Evolutionary conservation across 345 rosid genomes (phyloP).

Genomic region (Populus euphratica): DNA sequence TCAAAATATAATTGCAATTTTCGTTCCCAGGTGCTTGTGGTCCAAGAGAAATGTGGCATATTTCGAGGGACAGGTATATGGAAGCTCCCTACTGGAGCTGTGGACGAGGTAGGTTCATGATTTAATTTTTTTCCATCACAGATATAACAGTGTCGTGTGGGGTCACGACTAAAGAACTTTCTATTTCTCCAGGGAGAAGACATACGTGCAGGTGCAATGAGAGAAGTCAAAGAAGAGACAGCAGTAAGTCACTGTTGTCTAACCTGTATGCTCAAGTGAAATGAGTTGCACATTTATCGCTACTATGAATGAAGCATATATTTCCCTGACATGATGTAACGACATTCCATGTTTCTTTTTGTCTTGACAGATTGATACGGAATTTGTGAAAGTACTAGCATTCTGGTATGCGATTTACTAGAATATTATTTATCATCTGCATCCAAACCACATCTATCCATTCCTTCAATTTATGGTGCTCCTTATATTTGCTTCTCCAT

Average conservation of each 20-base stretch:
- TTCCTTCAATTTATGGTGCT: background rate
- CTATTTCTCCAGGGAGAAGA: constrained; percentile 67
- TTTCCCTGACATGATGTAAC: background rate
- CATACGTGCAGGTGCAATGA: constrained; percentile 60
- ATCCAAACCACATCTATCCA: background rate
- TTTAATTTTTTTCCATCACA: background rate
- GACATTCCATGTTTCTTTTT: background rate
- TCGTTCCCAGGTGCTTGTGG: constrained; percentile 56
- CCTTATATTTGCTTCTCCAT: background rate
- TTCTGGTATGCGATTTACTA: constrained; percentile 54
- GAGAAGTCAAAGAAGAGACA: constrained; percentile 96
- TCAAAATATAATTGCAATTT: background rate
- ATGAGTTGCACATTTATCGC: background rate
- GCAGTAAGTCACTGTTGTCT: constrained; percentile 47
- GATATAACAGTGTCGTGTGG: background rate
- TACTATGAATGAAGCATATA: background rate
- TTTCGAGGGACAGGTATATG: constrained; percentile 56
- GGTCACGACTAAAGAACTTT: constrained; percentile 3
- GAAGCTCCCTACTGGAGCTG: constrained; percentile 90
- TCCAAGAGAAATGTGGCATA: constrained; percentile 70
- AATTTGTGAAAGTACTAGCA: constrained; percentile 68
- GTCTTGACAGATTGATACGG: constrained; percentile 65
- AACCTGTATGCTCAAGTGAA: background rate
- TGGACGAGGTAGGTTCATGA: constrained; percentile 50
- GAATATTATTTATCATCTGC: background rate